Base-by-base conservation (phyloP, 345 rosid genomes). In the Lepidium sativum region DNA sequence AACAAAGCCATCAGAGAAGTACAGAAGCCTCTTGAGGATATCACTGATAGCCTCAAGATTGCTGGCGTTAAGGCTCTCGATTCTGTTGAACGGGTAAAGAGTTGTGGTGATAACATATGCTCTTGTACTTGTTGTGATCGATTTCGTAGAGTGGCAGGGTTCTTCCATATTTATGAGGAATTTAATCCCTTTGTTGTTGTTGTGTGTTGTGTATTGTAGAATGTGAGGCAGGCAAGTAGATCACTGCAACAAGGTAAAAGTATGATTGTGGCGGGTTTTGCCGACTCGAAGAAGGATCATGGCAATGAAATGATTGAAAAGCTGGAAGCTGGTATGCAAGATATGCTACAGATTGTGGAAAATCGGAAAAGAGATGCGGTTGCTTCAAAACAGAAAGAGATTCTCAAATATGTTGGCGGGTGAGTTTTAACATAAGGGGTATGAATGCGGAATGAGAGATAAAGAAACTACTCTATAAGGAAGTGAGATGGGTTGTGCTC, bases 11-110 rank as follows among this genome's bases (percentile, higher is more conserved):
- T 87, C 35, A 83, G 99, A 75, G 92, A 87, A 71, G 99, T 94
- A 0, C 99, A 94, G 51, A 94, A 87, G 62, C 99, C 99, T 1
- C 96, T 94, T 2, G 97, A 94, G 70, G 97, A 89, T 71, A 89
- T 94, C 74, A 81, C 97, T 0, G 96, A 94, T 16, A 84, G 94
- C 75, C 97, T 94, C 80, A 89, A 86, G 83, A 49, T 86, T 64
- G 72, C 99, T 20, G 97, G 99, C 21, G 75, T 87, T 39, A 89
- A 79, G 78, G 97, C 92, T 25, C 96, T 94, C 9, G 99, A 89
- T 73, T 83, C 97, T 2, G 97, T 84, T 42, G 99, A 87, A 78
- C 77, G 97, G 77, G 98, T 89, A 89, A 71, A 80, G 41, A 14
- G 2, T 15, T 13, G 52, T 20, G 6, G 23, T 14, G 21, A 9